Base-by-base conservation (phyloP, 352 stramenopile species). In the Halophytophthora polymorphica region DNA sequence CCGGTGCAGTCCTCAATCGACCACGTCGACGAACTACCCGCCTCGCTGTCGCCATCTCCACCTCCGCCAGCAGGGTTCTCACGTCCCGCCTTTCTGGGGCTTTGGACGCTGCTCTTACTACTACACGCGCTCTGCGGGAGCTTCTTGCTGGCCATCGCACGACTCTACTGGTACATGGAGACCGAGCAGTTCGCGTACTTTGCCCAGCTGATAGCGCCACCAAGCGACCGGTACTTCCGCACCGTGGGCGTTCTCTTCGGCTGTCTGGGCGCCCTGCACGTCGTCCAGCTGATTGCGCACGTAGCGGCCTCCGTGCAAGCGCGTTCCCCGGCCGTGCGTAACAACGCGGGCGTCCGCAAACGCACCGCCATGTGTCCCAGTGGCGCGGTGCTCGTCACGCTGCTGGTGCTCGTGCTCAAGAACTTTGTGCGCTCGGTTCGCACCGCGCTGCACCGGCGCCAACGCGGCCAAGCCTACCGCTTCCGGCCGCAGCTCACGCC, bases 151-250 rank as follows among this genome's bases (percentile, higher is more conserved):
- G 54, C 54, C 0, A 54, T 51, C 33, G 35, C 46, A 11, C 15
- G 58, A 2, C 42, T 77, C 14, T 66, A 81, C 37, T 66, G 56
- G 40, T 69, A 69, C 45, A 56, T 81, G 43, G 59, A 71, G 31
- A 54, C 66, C 3, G 69, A 64, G 7, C 65, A 66, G 39, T 72
- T 83, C 64, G 56, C 50, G 22, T 83, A 79, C 58, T 81, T 81
- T 50, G 39, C 61, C 1, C 50, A 69, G n/a, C 34, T 83, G n/a
- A 49, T 78, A 6, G 50, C 56, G 0, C 40, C 71, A 13, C 53
- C 44, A 3, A 29, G 54, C 22, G 23, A 56, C 3, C 40, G 53
- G 4, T 63, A 64, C 42, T 76, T 76, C 48, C 51, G 58, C 13
- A 22, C 46, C 11, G 63, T 71, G 12, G 63, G 66, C 0, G 41